Base-by-base conservation (phyloP, 1,139 yeast species). In the Candida buenavistaensis region DNA sequence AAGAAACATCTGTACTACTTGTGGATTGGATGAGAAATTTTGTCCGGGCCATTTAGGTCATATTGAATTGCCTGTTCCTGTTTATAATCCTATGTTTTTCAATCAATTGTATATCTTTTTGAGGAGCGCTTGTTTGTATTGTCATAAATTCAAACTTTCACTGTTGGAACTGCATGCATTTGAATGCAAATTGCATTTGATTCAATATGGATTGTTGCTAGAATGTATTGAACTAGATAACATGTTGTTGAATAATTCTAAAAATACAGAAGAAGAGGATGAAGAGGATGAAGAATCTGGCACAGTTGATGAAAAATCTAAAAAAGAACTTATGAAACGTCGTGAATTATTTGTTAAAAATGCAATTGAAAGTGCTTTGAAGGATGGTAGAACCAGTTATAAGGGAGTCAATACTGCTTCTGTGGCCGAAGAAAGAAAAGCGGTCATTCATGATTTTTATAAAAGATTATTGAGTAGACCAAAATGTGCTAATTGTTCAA, bases 41-140 rank as follows among this genome's bases (percentile, higher is more conserved):
- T 94, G 99, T 66, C 97, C 97, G 3, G 99, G 99, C 24, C 99
- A 94, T 61, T 89, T 88, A 64, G 99, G 99, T 40, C 98, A 94
- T 61, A 89, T 94, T 41, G 97, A 92, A 58, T 75, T 94, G 48
- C 98, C 98, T 7, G 83, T 88, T 26, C 96, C 97, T 5, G 95
- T 88, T 30, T 94, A 89, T 68, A 92, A 89, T 57, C 97, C 98
- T 12, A 67, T 94, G 52, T 92, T 94, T 56, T 92, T 94, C 78
- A 78, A 80, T 55, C 97, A 92, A 62, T 71, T 94, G 71, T 92
- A 82, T 67, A 75, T 86, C 41, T 81, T 83, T 51, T 71, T 94
- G 54, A 75, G 97, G 59, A 75, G 92, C 27, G 67, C 92, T 17
- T 94, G 99, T 74, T 72, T 92, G 40, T 90, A 80, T 64, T 94